Conservation (phyloP, 2,329 filamentous ascomycete species). For the Colletotrichum chrysophilum region DNA sequence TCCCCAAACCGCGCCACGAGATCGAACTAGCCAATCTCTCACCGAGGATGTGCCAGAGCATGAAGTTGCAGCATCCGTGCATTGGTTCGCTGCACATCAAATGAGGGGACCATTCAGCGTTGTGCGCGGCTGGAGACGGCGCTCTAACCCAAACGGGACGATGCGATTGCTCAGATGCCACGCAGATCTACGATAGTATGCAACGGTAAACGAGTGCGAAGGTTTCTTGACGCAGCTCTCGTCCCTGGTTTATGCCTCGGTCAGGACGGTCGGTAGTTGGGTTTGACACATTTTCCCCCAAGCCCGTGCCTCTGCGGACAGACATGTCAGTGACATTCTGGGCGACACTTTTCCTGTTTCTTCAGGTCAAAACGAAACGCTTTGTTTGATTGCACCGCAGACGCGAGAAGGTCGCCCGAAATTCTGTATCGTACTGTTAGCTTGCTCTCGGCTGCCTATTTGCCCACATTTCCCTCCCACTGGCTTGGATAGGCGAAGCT, state of each 20-base stretch:
- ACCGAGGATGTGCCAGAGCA: not conserved
- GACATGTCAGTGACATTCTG: not conserved
- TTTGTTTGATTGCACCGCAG: not conserved
- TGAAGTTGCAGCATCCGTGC: not conserved
- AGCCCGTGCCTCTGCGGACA: conserved; percentile 7
- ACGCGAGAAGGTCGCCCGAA: not conserved
- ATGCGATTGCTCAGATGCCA: not conserved
- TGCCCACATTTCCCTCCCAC: not conserved
- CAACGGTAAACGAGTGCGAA: conserved; percentile 13
- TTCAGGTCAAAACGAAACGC: not conserved
- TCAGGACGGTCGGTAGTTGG: not conserved
- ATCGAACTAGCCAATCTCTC: not conserved
- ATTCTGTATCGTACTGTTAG: not conserved
- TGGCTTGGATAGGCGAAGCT: not conserved
- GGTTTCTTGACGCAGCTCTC: not conserved
- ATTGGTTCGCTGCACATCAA: not conserved
- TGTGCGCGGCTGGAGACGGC: not conserved
- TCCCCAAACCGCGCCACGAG: not conserved
- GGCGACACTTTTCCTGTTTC: not conserved
- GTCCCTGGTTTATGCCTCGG: not conserved
- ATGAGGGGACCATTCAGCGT: not conserved
- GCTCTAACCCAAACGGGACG: not conserved
- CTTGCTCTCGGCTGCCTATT: not conserved
- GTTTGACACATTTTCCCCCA: not conserved
- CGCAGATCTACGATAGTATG: not conserved